These are phyloP conservation scores for Lipomyces starkeyi DNA, from an alignment of 805 yeast species.

Conservation along the genomic window DNA sequence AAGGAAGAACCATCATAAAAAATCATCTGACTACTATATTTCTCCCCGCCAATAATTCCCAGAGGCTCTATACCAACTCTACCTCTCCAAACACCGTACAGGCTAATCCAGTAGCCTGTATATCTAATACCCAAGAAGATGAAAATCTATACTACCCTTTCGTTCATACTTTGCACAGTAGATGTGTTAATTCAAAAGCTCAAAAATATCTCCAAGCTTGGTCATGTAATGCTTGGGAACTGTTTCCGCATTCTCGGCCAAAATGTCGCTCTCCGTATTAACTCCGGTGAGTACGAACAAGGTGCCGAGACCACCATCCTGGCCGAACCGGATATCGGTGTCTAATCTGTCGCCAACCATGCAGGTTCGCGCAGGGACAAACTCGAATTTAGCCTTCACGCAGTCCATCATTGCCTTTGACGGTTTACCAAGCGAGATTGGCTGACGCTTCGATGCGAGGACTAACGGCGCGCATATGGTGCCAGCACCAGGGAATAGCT, in stretches of 20 bases:
- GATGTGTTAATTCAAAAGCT: conserved; percentile 46
- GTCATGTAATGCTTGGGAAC: conserved; percentile 73
- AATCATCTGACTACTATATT: too few relatives aligned
- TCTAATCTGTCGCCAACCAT: conserved; percentile 97
- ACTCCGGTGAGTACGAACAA: conserved; percentile 90
- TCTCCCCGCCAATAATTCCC: too few relatives aligned
- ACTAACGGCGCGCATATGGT: conserved; percentile 80
- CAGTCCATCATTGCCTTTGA: conserved; percentile 88
- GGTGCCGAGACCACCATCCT: conserved; percentile 84
- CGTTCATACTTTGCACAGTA: background rate
- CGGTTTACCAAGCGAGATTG: conserved; percentile 94
- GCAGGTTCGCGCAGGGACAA: conserved; percentile 63
- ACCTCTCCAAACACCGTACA: background rate
- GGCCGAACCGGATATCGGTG: conserved; percentile 93
- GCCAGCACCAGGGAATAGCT: conserved; percentile 93
- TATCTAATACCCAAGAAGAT: background rate
- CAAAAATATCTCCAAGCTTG: conserved; percentile 78
- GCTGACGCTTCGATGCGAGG: conserved; percentile 76
- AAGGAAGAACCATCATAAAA: too few relatives aligned
- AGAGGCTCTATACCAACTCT: background rate
- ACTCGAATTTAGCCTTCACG: conserved; percentile 67
- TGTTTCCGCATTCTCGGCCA: conserved; percentile 48
- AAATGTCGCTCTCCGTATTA: conserved; percentile 71
- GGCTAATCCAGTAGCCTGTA: background rate
- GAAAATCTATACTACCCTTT: background rate